phyloP scores from a whole-genome alignment of 225 moss, liverwort and hornwort species.

The Marchantia polymorpha region DNA sequence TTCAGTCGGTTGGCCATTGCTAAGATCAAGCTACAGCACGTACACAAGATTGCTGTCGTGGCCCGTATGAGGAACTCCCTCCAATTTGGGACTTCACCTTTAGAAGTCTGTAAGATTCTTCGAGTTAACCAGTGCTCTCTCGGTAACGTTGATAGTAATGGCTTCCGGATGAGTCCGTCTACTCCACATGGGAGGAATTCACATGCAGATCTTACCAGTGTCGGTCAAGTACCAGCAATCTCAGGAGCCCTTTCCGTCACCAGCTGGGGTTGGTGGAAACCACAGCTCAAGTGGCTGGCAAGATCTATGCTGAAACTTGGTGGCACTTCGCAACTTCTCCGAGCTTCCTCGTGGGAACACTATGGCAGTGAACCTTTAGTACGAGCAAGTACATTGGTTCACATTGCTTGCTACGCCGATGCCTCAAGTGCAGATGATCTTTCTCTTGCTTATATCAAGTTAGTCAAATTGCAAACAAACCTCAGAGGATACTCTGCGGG shows the following conservation, averaged over 20 bases:
- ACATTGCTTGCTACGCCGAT: slow-evolving; percentile 76
- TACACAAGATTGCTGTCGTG: slow-evolving; percentile 55
- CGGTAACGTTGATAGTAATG: slow-evolving; percentile 56
- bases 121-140: slow-evolving; percentile 64
- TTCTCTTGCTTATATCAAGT: slow-evolving; percentile 79
- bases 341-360: slow-evolving; percentile 89
- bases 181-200: slow-evolving; percentile 52
- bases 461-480: slow-evolving; percentile 62
- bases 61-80: slow-evolving; percentile 56
- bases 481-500: slow-evolving; percentile 60
- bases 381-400: slow-evolving; percentile 64
- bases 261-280: slow-evolving; percentile 67
- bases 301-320: slow-evolving; percentile 71
- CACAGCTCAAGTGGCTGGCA: slow-evolving; percentile 53
- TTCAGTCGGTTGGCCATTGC: slow-evolving; percentile 90
- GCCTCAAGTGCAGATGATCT: slow-evolving; percentile 73
- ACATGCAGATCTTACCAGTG: slow-evolving; percentile 26
- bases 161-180: slow-evolving; percentile 30
- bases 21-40: slow-evolving; percentile 71
- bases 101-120: slow-evolving; percentile 73
- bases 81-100: slow-evolving; percentile 68
- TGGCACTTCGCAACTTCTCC: slow-evolving; percentile 78
- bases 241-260: slow-evolving; percentile 41
- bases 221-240: slow-evolving; percentile 38
- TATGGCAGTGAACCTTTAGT: slow-evolving; percentile 73